Conservation (phyloP, 1,284 basidiomycete genomes). For the Puccinia horiana region DNA sequence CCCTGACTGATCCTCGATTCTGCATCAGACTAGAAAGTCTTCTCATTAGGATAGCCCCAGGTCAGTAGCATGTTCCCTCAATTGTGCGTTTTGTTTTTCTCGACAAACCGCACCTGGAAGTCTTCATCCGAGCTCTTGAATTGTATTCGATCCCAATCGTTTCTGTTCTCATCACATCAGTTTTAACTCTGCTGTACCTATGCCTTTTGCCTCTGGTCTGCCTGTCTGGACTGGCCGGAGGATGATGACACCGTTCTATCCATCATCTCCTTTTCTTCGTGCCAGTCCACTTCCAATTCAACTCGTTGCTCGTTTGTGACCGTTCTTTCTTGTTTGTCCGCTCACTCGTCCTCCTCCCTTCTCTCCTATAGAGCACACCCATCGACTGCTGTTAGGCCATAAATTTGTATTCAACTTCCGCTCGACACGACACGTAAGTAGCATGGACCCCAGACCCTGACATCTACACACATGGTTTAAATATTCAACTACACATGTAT, state of each 20-base stretch:
- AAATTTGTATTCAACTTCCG: neutral
- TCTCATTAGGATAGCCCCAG: too few relatives aligned
- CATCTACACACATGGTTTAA: neutral
- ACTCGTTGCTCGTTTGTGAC: neutral
- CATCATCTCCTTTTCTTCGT: neutral
- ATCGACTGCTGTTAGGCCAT: neutral
- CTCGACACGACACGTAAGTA: conserved; percentile 7
- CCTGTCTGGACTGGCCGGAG: too few relatives aligned
- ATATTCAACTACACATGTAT: neutral
- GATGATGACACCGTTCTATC: neutral
- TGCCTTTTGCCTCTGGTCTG: too few relatives aligned
- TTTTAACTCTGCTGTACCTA: too few relatives aligned
- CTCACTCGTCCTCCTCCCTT: neutral
- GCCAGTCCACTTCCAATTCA: neutral
- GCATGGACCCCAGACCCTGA: neutral
- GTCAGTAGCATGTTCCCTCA: too few relatives aligned
- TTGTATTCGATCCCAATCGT: too few relatives aligned
- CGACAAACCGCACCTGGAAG: too few relatives aligned
- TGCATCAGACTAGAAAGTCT: too few relatives aligned
- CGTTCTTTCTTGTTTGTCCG: neutral
- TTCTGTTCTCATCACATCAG: too few relatives aligned
- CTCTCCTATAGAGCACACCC: neutral
- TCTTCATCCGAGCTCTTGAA: too few relatives aligned
- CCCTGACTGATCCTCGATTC: too few relatives aligned
- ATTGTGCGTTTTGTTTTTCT: too few relatives aligned